phyloP scores from a whole-genome alignment of 2,329 filamentous ascomycete species.

The Rugonectria rugulosa region DNA sequence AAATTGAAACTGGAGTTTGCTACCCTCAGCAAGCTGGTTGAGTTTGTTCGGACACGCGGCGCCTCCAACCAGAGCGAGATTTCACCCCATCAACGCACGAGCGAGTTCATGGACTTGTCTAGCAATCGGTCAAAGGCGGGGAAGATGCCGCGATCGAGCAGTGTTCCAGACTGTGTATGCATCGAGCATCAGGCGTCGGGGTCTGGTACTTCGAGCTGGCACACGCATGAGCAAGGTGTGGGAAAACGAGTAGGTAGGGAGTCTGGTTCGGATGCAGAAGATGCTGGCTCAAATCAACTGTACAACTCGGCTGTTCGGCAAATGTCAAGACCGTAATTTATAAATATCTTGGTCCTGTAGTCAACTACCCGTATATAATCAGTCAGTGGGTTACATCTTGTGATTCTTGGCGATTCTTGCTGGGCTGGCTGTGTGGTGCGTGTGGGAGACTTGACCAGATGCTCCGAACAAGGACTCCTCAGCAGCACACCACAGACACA shows the following conservation, averaged over 20 bases:
- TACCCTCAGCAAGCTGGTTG: slow-evolving; percentile 45
- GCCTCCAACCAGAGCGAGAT: neutral
- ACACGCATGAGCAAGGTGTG: neutral
- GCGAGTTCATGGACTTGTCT: slow-evolving; percentile 16
- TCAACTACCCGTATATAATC: too few species aligned
- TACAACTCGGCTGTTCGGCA: neutral
- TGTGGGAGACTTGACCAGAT: too few species aligned
- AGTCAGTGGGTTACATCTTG: too few species aligned
- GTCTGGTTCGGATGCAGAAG: neutral
- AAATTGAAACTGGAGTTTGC: slow-evolving; percentile 49
- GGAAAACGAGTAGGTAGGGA: neutral
- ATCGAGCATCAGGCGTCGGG: neutral
- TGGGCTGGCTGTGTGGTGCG: too few species aligned
- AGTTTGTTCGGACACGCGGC: slow-evolving; percentile 40
- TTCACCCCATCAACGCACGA: neutral
- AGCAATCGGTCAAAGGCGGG: neutral
- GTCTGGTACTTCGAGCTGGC: neutral
- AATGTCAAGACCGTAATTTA: neutral
- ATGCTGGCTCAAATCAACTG: neutral
- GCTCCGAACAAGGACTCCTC: too few species aligned
- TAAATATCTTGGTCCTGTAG: too few species aligned
- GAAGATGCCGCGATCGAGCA: neutral
- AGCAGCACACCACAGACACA: too few species aligned
- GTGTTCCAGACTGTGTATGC: neutral
- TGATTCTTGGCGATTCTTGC: too few species aligned